phyloP scores from a whole-genome alignment of 306 rosid genomes.

The Gastrolobium villosum region DNA sequence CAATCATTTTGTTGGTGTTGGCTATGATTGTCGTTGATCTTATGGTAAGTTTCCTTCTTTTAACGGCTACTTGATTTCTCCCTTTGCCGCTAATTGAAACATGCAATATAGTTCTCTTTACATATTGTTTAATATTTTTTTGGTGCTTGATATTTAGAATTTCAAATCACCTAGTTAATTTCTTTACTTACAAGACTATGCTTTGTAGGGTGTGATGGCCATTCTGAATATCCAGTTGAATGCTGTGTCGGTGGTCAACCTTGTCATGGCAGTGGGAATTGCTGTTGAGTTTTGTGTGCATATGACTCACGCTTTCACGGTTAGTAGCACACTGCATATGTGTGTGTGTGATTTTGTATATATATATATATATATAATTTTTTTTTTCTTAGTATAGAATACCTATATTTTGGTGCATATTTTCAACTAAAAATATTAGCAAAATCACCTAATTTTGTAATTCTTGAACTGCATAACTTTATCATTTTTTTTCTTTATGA shows the following conservation, averaged over 20 bases:
- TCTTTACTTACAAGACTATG: conserved; percentile 47
- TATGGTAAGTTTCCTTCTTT: conserved; percentile 67
- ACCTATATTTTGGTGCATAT: neutral
- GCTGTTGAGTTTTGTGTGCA: conserved; percentile 99
- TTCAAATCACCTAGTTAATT: conserved; percentile 31
- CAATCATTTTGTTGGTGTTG: conserved; percentile 90
- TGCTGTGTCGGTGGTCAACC: conserved; percentile 96
- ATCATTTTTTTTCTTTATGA: conserved; percentile 13
- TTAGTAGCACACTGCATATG: conserved; percentile 59
- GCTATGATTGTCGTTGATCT: conserved; percentile 94
- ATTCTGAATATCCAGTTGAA: conserved; percentile 93
- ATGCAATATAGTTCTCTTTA: conserved; percentile 21
- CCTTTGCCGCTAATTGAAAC: conserved; percentile 35
- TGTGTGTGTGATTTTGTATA: too few species aligned
- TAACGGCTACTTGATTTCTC: conserved; percentile 17
- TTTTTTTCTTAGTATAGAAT: too few species aligned
- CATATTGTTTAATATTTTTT: conserved; percentile 19
- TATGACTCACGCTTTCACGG: conserved; percentile 89
- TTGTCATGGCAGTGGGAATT: conserved; percentile 97
- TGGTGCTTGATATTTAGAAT: conserved; percentile 35
- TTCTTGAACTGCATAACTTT: conserved; percentile 16
- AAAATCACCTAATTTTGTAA: conserved; percentile 9
- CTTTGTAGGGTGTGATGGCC: conserved; percentile 95
- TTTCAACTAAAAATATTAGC: neutral
- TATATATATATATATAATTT: too few species aligned